Evolutionary conservation across 306 rosid genomes (phyloP).

Genomic region (Fragaria iinumae): DNA sequence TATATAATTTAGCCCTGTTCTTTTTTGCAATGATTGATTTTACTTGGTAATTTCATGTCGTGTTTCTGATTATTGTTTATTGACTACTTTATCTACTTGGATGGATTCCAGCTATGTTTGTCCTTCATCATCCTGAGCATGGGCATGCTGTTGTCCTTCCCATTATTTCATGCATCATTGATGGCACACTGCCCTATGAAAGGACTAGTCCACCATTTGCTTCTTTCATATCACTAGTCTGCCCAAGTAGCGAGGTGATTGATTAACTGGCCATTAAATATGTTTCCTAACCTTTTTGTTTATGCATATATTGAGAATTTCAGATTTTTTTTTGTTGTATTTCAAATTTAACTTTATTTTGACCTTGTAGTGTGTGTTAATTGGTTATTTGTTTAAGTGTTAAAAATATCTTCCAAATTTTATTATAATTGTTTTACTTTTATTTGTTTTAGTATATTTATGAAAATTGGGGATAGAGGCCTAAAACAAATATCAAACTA

Average conservation of each 20-base stretch:
- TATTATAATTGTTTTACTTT: background rate
- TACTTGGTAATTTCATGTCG: conserved; percentile 8
- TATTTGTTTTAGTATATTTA: background rate
- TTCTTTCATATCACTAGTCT: conserved; percentile 87
- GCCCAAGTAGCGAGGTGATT: conserved; percentile 82
- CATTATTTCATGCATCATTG: conserved; percentile 87
- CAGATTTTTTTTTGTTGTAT: conserved; percentile 8
- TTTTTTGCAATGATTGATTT: conserved; percentile 30
- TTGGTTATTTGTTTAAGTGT: background rate
- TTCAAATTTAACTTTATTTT: conserved; percentile 3
- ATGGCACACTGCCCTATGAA: conserved; percentile 75
- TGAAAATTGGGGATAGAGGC: background rate
- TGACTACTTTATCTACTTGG: conserved; percentile 37
- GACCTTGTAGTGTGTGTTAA: background rate
- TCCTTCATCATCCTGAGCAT: conserved; percentile 97
- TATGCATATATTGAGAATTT: background rate
- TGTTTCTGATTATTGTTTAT: conserved; percentile 21
- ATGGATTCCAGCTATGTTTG: conserved; percentile 76
- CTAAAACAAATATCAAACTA: background rate
- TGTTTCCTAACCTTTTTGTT: conserved; percentile 1
- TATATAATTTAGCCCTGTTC: conserved; percentile 42
- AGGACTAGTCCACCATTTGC: conserved; percentile 79
- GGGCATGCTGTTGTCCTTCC: conserved; percentile 97
- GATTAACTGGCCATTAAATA: conserved; percentile 18
- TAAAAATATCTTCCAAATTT: background rate